These are phyloP conservation scores for Mortierella sp. DNA, from an alignment of 371 early-diverging fungal species.

Conservation along the genomic window DNA sequence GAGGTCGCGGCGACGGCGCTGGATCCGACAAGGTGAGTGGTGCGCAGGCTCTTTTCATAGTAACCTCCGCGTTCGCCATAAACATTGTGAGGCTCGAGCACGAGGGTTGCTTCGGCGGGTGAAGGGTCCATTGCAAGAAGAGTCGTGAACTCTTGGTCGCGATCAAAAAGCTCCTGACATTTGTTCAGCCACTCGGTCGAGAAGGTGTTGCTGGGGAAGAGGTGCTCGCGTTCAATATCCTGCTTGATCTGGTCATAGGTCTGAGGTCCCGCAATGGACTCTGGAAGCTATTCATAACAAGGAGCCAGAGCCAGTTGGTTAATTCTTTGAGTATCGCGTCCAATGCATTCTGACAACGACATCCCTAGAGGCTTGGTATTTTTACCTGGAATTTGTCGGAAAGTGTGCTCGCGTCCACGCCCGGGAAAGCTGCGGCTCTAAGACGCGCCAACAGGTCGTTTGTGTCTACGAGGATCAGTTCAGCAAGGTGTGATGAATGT, in stretches of 20 bases:
- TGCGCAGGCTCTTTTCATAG: constrained; percentile 58
- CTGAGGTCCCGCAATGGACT: constrained; percentile 43
- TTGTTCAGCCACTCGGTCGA: constrained; percentile 56
- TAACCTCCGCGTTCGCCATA: constrained; percentile 66
- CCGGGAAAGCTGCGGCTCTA: constrained; percentile 52
- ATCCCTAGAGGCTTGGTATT: neutral
- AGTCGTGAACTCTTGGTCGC: constrained; percentile 61
- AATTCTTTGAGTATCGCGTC: neutral
- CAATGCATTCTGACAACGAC: neutral
- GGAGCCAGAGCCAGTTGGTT: neutral
- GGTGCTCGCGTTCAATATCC: constrained; percentile 53
- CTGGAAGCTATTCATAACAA: constrained; percentile 27
- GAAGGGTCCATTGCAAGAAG: constrained; percentile 63
- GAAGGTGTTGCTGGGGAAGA: constrained; percentile 51
- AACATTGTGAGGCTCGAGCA: constrained; percentile 63
- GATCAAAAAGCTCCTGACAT: constrained; percentile 57
- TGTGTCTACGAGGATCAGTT: constrained; percentile 17
- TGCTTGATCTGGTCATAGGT: constrained; percentile 46
- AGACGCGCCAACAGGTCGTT: constrained; percentile 51
- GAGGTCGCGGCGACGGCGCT: constrained; percentile 38
- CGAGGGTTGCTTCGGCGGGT: constrained; percentile 60
- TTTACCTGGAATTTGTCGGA: constrained; percentile 41
- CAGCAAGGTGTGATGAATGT: neutral
- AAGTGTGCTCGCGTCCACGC: constrained; percentile 15
- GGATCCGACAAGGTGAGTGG: constrained; percentile 41